Evolutionary conservation across 805 yeast genomes (phyloP).

Genomic region (Zygotorulaspora chibaensis): DNA sequence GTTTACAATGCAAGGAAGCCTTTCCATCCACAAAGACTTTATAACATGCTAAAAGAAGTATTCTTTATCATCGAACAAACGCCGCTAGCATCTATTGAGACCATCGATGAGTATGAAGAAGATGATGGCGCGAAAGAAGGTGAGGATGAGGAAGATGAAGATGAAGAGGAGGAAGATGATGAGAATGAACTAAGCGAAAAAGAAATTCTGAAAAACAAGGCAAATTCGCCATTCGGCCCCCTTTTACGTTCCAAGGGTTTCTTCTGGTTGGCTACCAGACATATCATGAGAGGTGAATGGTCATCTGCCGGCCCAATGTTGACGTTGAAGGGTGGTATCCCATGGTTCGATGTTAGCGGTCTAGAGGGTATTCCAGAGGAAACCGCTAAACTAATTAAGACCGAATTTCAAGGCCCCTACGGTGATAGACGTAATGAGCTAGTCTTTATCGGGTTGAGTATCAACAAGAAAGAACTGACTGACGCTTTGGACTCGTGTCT

Average conservation of each 20-base stretch:
- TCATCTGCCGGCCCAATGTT: constrained; percentile 43
- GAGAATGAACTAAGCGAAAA: constrained; percentile 33
- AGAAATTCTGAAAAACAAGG: constrained; percentile 35
- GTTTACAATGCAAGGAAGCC: constrained; percentile 41
- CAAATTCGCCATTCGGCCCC: constrained; percentile 37
- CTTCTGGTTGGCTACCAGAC: constrained; percentile 43
- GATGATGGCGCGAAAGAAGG: constrained; percentile 36
- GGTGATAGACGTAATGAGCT: constrained; percentile 46
- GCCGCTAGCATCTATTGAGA: constrained; percentile 42
- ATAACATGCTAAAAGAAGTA: constrained; percentile 36
- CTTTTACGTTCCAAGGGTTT: constrained; percentile 43
- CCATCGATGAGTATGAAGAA: constrained; percentile 40
- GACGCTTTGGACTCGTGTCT: constrained; percentile 38
- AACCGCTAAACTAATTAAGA: constrained; percentile 32
- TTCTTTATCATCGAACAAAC: constrained; percentile 42
- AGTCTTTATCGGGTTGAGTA: constrained; percentile 42
- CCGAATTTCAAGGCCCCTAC: constrained; percentile 38
- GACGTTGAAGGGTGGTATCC: constrained; percentile 40
- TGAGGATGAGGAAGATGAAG: constrained; percentile 32
- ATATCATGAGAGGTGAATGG: constrained; percentile 43
- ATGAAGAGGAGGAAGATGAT: constrained; percentile 30
- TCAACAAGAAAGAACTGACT: constrained; percentile 31
- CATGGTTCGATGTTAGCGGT: constrained; percentile 40
- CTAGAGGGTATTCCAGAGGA: constrained; percentile 35
- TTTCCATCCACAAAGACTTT: constrained; percentile 43